Conservation (phyloP, 768 basidiomycete genomes). For the Melanogaster broomeanus region DNA sequence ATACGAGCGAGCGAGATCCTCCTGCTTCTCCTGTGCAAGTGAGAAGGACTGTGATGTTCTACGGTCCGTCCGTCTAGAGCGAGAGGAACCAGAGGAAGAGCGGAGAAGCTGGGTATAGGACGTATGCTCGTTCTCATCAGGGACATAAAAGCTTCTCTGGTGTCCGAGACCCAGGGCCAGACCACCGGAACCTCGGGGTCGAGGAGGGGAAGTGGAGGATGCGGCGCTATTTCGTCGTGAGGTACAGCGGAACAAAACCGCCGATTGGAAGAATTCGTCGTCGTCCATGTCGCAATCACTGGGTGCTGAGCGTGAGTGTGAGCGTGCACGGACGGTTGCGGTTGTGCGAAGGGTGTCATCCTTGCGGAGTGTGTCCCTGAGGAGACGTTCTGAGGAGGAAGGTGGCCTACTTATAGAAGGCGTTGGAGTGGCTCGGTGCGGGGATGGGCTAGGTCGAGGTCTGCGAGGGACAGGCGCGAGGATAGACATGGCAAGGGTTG, state of each 20-base stretch:
- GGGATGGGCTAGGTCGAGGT: constrained; percentile 14
- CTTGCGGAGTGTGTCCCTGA: constrained; percentile 57
- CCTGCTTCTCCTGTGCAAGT: constrained; percentile 18
- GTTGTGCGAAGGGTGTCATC: constrained; percentile 41
- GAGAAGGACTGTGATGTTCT: constrained; percentile 14
- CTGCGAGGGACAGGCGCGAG: constrained; percentile 13
- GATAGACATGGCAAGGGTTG: constrained; percentile 41
- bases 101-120: constrained; percentile 25
- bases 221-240: constrained; percentile 22
- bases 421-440: constrained; percentile 9
- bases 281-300: constrained; percentile 29
- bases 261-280: constrained; percentile 29
- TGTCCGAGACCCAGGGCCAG: constrained; percentile 7
- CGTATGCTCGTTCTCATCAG: constrained; percentile 31
- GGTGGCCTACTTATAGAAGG: constrained; percentile 40
- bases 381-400: constrained; percentile 54
- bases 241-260: constrained; percentile 26
- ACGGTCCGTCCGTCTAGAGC: constrained; percentile 21
- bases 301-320: constrained; percentile 27
- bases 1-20: constrained; percentile 20
- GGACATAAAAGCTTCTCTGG: constrained; percentile 30
- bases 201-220: constrained; percentile 9
- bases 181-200: constrained; percentile 19
- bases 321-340: constrained; percentile 16
- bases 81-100: constrained; percentile 30